Evolutionary conservation across 2,329 filamentous ascomycete genomes (phyloP), one percentile per base, ranked within the genome.

Genomic region (Grosmannia huntii): DNA sequence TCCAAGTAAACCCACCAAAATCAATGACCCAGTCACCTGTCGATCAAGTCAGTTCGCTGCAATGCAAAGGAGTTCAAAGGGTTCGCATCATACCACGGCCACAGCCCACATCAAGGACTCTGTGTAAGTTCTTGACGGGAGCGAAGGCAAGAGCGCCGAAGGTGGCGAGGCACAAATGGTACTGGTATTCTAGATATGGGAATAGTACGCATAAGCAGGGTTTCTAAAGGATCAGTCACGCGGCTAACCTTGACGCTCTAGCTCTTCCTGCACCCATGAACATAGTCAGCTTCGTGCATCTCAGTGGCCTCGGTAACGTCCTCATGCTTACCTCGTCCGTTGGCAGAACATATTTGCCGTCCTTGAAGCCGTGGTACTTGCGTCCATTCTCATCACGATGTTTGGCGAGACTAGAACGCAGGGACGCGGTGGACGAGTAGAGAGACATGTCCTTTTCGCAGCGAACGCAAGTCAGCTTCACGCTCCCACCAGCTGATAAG

Each of bases 101-200:
- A 4, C 77, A 79, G 1, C 77, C 77, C 21, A 79, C 68, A 62
- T 79, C 77, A n/a, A 79, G 66, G 23, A 73, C 72, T 36, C 73
- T 68, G 55, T 71, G 70, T 0, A 71, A 68, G 14, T 70, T 68
- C 4, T 69, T 63, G 19, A 79, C 62, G 0, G 77, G 77, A 2
- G 77, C 72, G 54, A 76, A 70, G 62, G 71, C 72, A 49, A 69
- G 69, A 48, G 74, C 74, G 54, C 70, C 69, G 57, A 76, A 74
- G 0, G 73, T 73, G 59, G 76, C 65, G 5, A 70, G 69, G 59
- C 75, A 73, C 27, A 69, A 58, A 25, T 67, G 63, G 57, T 74
- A 72, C 56, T 71, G 69, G 56, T 70, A 68, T 50, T 67, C 67
- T 68, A 38, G 1, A 12, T 1, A 14, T 5, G 19, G 12, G 4